Evolutionary conservation across 257 asterid species (phyloP).

Genomic region (Solanum megistacrolobum): DNA sequence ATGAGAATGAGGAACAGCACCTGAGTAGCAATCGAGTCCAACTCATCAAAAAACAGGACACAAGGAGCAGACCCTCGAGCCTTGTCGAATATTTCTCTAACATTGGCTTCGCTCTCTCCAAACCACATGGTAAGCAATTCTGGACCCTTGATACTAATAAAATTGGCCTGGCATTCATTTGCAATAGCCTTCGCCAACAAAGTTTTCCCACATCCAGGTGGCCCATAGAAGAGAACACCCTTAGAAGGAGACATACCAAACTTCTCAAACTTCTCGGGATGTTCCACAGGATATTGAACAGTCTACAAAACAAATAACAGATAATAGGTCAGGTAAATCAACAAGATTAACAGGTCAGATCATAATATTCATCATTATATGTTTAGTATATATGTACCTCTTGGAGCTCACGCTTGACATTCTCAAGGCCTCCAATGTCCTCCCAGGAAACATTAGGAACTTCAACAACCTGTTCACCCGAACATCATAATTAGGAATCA

Average conservation of each 20-base stretch:
- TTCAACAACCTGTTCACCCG: constrained; percentile 64
- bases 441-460: constrained; percentile 84
- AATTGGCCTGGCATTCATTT: constrained; percentile 89
- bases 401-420: constrained; percentile 89
- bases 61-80: constrained; percentile 92
- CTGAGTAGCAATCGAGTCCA: constrained; percentile 96
- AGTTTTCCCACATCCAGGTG: constrained; percentile 92
- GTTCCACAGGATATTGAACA: constrained; percentile 95
- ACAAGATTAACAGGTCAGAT: neutral
- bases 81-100: constrained; percentile 81
- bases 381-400: constrained; percentile 38
- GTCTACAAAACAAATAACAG: constrained; percentile 32
- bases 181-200: constrained; percentile 90
- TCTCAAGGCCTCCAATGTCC: constrained; percentile 85
- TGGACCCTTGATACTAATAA: constrained; percentile 86
- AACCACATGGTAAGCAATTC: constrained; percentile 96
- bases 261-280: constrained; percentile 92
- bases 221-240: constrained; percentile 92
- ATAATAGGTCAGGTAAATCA: neutral
- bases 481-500: neutral
- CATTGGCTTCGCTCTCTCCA: constrained; percentile 96
- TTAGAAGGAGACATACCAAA: constrained; percentile 95
- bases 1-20: constrained; percentile 17
- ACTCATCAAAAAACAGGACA: constrained; percentile 84
- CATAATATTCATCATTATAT: neutral